Conservation (phyloP, 257 asterid species). For the Solanum sitiens region DNA sequence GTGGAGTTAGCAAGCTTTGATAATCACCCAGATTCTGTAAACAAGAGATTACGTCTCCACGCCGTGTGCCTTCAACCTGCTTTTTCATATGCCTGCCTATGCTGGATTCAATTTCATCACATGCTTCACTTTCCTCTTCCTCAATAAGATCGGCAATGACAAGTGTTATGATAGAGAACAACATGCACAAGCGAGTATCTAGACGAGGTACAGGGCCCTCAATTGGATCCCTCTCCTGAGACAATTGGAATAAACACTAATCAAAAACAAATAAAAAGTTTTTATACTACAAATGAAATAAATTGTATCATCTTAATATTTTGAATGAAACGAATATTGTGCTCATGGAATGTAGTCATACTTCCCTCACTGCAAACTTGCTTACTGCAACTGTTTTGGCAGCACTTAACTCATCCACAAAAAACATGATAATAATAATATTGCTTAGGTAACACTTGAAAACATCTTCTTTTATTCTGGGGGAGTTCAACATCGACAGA, state of each 20-base stretch:
- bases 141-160: conserved; percentile 86
- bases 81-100: conserved; percentile 14
- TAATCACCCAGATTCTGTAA: conserved; percentile 66
- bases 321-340: neutral
- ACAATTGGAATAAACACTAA: neutral
- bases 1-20: conserved; percentile 75
- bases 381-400: neutral
- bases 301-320: neutral
- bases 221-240: conserved; percentile 91
- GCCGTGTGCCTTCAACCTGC: conserved; percentile 35
- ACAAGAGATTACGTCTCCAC: conserved; percentile 57
- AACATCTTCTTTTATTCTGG: neutral
- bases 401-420: neutral
- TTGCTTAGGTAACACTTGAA: neutral
- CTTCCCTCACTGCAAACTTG: neutral
- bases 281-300: neutral
- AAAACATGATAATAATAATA: neutral
- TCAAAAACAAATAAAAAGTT: neutral
- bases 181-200: conserved; percentile 86
- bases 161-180: conserved; percentile 76
- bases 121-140: conserved; percentile 56
- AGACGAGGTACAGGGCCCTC: conserved; percentile 97
- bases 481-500: neutral
- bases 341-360: neutral
- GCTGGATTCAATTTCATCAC: conserved; percentile 21